phyloP scores from a whole-genome alignment of 139 green algal species.

The Spirogloea muscicola region DNA sequence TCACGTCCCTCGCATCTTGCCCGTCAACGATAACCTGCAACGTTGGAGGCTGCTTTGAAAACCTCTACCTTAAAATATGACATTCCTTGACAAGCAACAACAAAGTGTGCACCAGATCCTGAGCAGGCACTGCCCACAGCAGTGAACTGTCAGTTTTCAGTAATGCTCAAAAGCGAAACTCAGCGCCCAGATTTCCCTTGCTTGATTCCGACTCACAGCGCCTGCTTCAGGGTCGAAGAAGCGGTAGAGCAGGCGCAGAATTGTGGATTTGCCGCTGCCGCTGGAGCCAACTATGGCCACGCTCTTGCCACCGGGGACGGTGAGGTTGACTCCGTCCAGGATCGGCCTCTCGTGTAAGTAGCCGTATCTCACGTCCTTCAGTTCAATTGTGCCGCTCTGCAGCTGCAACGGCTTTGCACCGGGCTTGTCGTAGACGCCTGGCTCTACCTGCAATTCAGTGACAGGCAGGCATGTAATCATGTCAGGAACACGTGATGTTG shows the following conservation, averaged over 20 bases:
- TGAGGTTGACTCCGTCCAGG: conserved; percentile 60
- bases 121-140: too few relatives aligned
- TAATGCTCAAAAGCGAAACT: too few relatives aligned
- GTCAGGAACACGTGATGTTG: too few relatives aligned
- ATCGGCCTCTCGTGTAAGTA: conserved; percentile 13
- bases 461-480: background rate
- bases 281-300: conserved; percentile 84
- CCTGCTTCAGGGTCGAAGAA: conserved; percentile 80
- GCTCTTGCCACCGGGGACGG: conserved; percentile 73
- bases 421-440: background rate
- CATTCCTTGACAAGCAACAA: too few relatives aligned
- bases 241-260: conserved; percentile 55
- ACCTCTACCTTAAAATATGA: background rate
- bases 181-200: too few relatives aligned
- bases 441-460: background rate
- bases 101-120: too few relatives aligned
- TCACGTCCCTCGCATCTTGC: conserved; percentile 37
- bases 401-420: background rate
- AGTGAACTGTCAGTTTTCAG: too few relatives aligned
- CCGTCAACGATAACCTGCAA: conserved; percentile 39
- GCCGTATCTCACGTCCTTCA: conserved; percentile 1
- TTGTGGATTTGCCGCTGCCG: conserved; percentile 60
- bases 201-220: too few relatives aligned
- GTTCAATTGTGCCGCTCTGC: background rate
- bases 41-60: too few relatives aligned